Percentiles rank a stretch among this genome's conserved stretches.
Conservation (phyloP, 139 green algal genomes). For the Chlamydomonas sp. region DNA sequence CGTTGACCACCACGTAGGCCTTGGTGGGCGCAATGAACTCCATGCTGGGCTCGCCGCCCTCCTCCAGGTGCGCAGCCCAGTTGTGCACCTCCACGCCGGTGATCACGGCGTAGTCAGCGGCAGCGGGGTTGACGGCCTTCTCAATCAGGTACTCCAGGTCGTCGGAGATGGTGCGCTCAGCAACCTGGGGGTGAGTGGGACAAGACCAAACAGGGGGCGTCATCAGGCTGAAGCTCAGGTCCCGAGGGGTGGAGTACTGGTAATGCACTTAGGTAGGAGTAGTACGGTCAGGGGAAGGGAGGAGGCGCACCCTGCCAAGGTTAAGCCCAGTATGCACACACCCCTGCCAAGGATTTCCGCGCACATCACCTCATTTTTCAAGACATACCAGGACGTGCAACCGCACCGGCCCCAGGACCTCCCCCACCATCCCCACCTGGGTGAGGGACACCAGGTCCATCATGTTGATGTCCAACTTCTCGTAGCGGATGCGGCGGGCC, state of each 20-base stretch:
- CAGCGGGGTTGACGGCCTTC: constrained; percentile 77
- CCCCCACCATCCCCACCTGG: constrained; percentile 50
- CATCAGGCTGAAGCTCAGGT: not conserved
- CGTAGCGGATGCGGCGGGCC: constrained; percentile 65
- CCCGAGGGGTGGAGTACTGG: no score
- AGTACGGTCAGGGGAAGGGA: no score
- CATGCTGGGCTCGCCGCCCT: constrained; percentile 55
- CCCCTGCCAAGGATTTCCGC: not conserved
- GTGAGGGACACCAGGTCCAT: constrained; percentile 76
- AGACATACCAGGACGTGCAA: not conserved
- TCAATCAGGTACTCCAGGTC: constrained; percentile 89
- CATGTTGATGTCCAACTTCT: constrained; percentile 57
- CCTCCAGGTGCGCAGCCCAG: constrained; percentile 66
- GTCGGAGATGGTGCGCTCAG: constrained; percentile 81
- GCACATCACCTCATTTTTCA: no score
- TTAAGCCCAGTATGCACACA: not conserved
- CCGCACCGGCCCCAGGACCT: not conserved
- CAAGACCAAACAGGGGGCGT: not conserved
- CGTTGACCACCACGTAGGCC: constrained; percentile 77
- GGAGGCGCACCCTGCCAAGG: no score
- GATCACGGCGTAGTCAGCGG: constrained; percentile 88
- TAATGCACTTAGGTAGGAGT: no score
- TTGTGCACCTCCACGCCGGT: constrained; percentile 87
- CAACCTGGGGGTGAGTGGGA: constrained; percentile 13
- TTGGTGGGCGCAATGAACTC: constrained; percentile 77